phyloP scores from a whole-genome alignment of 495 filamentous ascomycete genomes.

The Penicillium herquei region DNA sequence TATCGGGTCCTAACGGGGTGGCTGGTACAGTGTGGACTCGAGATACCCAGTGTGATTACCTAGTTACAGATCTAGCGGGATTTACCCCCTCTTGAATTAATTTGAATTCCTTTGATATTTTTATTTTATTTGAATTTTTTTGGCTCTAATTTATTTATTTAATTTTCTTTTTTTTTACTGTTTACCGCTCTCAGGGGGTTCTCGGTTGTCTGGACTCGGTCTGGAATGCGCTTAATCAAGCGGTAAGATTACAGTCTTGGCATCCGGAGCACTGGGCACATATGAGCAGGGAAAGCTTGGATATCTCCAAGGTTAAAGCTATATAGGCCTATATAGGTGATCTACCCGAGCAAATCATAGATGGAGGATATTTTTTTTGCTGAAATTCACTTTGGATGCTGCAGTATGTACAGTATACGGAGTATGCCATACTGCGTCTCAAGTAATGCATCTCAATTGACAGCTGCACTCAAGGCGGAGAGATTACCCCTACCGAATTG shows the following conservation, averaged over 20 bases:
- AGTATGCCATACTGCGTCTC: not conserved
- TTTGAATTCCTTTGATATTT: not conserved
- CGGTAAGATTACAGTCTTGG: slow-evolving; percentile 29
- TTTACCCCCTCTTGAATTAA: not conserved
- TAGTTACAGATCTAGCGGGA: not conserved
- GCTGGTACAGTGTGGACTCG: no score
- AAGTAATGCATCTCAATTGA: not conserved
- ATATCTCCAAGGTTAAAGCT: no score
- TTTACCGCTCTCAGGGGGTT: slow-evolving; percentile 12
- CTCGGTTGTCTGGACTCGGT: slow-evolving; percentile 20
- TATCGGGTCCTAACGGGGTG: not conserved
- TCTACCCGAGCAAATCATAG: no score
- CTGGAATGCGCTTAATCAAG: slow-evolving; percentile 28
- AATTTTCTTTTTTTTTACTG: slow-evolving; percentile 3
- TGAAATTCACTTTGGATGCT: no score
- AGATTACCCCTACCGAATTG: slow-evolving; percentile 12
- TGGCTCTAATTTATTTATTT: not conserved
- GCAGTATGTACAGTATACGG: not conserved
- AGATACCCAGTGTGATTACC: not conserved
- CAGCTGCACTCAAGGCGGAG: slow-evolving; percentile 5
- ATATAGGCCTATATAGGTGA: no score
- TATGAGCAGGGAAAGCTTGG: not conserved
- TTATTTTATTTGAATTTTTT: not conserved
- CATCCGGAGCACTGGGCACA: slow-evolving; percentile 5
- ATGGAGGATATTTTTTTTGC: no score